A percentile compares a stretch with the other conserved stretches of the same genome.
These are phyloP conservation scores for Straminergon stramineum DNA, from an alignment of 225 moss, liverwort and hornwort species.

Conservation along the genomic window DNA sequence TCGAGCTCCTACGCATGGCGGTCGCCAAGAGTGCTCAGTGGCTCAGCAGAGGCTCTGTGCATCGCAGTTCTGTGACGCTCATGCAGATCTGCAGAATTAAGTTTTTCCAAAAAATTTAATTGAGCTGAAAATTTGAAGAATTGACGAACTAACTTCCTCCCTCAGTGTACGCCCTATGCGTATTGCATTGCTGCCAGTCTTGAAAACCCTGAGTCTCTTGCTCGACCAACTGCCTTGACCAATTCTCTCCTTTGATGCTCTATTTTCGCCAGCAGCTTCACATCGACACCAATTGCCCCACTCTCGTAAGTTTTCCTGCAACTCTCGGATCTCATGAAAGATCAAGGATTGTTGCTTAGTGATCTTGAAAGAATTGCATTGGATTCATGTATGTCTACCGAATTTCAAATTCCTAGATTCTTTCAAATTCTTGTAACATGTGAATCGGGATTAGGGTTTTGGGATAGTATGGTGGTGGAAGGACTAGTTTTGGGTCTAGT, in stretches of 20 bases:
- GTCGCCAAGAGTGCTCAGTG: too few relatives aligned
- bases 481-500: background rate
- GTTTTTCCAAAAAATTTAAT: too few relatives aligned
- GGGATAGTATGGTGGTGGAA: background rate
- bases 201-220: conserved; percentile 8
- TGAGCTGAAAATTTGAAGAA: too few relatives aligned
- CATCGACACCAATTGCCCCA: background rate
- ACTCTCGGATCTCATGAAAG: background rate
- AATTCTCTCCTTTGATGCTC: background rate
- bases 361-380: background rate
- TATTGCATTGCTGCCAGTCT: background rate
- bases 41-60: too few relatives aligned
- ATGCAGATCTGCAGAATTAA: too few relatives aligned
- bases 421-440: background rate
- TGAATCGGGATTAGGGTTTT: background rate
- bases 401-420: too few relatives aligned
- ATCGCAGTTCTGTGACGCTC: too few relatives aligned
- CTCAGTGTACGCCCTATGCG: too few relatives aligned
- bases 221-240: background rate
- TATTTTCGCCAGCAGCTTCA: background rate
- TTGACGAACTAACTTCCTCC: too few relatives aligned
- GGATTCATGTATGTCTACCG: background rate
- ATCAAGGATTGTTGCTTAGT: background rate
- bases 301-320: background rate
- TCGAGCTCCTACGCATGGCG: too few relatives aligned